Conservation (phyloP, 257 asterid species). For the Solanum commersonii region DNA sequence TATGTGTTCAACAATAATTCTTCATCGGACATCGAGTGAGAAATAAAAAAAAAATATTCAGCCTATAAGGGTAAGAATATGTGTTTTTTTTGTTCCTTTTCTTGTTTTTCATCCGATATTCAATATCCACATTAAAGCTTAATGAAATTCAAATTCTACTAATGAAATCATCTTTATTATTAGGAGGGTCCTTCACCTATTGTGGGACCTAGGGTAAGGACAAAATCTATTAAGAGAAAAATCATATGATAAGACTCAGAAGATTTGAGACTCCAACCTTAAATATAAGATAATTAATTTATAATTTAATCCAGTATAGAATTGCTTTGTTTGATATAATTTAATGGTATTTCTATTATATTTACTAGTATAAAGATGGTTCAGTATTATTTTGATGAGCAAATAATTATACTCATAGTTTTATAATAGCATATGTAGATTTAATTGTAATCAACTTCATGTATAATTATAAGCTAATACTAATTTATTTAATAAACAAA, state of each 20-base stretch:
- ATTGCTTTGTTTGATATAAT: neutral
- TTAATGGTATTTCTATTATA: neutral
- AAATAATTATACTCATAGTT: neutral
- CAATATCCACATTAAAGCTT: neutral
- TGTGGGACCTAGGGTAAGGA: neutral
- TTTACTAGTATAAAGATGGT: neutral
- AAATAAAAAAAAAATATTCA: too few species aligned
- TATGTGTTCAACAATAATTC: neutral
- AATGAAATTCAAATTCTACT: too few species aligned
- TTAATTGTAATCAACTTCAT: neutral
- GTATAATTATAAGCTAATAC: neutral
- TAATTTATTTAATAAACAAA: neutral
- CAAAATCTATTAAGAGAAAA: neutral
- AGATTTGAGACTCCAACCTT: neutral
- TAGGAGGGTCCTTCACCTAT: too few species aligned
- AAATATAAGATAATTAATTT: neutral
- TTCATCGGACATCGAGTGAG: too few species aligned
- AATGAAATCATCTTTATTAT: too few species aligned
- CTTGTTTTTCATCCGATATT: too few species aligned
- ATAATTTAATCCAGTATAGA: neutral
- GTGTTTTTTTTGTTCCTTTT: too few species aligned
- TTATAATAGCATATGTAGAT: neutral
- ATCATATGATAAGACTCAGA: neutral
- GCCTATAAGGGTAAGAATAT: too few species aligned
- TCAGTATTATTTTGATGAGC: neutral